Evolutionary conservation across 2,329 filamentous ascomycete species (phyloP).

Genomic region (Talaromyces funiculosus): DNA sequence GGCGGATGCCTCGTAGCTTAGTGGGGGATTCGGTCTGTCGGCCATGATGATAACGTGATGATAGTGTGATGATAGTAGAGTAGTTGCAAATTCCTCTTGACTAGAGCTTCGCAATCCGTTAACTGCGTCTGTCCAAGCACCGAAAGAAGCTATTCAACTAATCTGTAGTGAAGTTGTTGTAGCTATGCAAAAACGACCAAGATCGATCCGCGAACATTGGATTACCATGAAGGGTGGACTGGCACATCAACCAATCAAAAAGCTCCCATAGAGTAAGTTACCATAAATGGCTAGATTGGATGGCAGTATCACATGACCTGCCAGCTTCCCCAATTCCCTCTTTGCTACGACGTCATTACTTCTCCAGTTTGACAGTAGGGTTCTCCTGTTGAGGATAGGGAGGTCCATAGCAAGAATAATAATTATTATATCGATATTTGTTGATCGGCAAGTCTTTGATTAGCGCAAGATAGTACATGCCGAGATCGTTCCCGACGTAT

Average conservation of each 20-base stretch:
- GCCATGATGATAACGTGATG: conserved; percentile 29
- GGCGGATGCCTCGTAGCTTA: conserved; percentile 70
- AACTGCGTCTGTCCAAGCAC: background rate
- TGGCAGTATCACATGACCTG: background rate
- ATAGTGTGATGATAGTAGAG: background rate
- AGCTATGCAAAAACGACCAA: background rate
- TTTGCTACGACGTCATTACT: background rate
- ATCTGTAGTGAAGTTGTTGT: background rate
- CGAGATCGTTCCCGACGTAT: background rate
- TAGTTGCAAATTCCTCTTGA: background rate
- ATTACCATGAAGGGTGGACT: background rate
- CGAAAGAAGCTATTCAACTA: background rate
- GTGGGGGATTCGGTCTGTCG: conserved; percentile 55
- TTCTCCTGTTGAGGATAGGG: background rate
- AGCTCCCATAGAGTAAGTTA: background rate
- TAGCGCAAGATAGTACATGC: background rate
- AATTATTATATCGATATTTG: too few species aligned
- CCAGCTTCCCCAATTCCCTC: background rate
- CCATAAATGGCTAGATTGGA: background rate
- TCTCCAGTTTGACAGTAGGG: background rate
- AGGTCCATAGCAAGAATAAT: background rate
- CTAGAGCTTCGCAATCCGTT: background rate
- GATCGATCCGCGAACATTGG: background rate
- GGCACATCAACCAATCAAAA: background rate
- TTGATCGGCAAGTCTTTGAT: background rate